A percentile compares a stretch with the other conserved stretches of the same genome.
Evolutionary conservation across 441 rosid genomes (phyloP).

Genomic region (Mallotus japonicus): DNA sequence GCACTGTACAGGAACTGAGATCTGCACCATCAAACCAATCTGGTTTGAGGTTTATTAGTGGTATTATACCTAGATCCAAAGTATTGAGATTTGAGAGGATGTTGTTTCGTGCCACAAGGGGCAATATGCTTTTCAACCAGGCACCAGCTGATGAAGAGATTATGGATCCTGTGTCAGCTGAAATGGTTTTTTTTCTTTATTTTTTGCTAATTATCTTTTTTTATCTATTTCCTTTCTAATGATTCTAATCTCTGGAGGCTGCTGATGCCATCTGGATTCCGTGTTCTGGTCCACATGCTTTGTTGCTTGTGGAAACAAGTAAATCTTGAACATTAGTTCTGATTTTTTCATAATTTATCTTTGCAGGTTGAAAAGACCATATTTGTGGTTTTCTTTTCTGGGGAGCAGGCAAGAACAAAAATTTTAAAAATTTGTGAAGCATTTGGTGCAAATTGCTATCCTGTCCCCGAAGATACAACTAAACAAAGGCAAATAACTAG

Average conservation of each 20-base stretch:
- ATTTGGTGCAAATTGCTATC: slow-evolving; percentile 93
- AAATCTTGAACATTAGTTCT: slow-evolving; percentile 18
- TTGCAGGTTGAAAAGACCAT: slow-evolving; percentile 82
- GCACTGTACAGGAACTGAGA: slow-evolving; percentile 62
- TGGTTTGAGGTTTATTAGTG: slow-evolving; percentile 87
- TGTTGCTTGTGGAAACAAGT: slow-evolving; percentile 8
- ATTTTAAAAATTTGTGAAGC: slow-evolving; percentile 92
- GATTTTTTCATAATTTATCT: slow-evolving; percentile 15
- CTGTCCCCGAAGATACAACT: slow-evolving; percentile 79
- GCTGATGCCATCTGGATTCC: background rate
- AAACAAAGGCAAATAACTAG: slow-evolving; percentile 86
- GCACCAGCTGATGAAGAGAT: slow-evolving; percentile 86
- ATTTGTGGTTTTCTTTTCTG: slow-evolving; percentile 90
- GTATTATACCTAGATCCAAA: slow-evolving; percentile 80
- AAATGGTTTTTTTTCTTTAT: slow-evolving; percentile 60
- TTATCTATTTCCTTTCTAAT: slow-evolving; percentile 5
- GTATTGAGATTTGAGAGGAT: slow-evolving; percentile 83
- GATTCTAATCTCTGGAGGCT: slow-evolving; percentile 14
- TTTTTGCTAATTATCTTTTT: slow-evolving; percentile 2
- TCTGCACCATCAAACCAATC: slow-evolving; percentile 64
- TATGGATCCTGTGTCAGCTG: slow-evolving; percentile 81
- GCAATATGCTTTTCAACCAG: slow-evolving; percentile 97
- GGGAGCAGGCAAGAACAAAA: slow-evolving; percentile 92
- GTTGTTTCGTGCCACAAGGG: slow-evolving; percentile 97
- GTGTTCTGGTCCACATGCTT: slow-evolving; percentile 1